Base-by-base conservation (phyloP, 2,329 filamentous ascomycete genomes). In the Orbilia javanica region DNA sequence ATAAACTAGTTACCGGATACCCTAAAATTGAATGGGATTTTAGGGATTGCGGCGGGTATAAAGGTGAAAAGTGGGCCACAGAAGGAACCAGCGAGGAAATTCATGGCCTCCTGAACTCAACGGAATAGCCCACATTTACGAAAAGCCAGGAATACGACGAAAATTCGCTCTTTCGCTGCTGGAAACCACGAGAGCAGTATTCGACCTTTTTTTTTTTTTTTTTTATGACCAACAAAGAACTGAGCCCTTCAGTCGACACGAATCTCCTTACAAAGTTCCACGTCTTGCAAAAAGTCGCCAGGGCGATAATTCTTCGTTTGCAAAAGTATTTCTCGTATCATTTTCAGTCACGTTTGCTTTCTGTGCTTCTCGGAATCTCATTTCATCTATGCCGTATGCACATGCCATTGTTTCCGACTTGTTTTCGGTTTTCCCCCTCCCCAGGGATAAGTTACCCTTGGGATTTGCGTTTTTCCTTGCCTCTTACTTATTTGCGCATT, bases 31-130 rank as follows among this genome's bases (percentile, higher is more conserved):
- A 77, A 44, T 77, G 81, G 25, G 80, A 81, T 57, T 81, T 81
- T 36, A 77, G 80, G 42, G 80, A 80, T 60, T 81, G 81, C 25
- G 81, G 81, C 3, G 81, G 81, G 55, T 79, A 80, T 44, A 81
- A 81, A 50, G 80, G 76, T 25, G 80, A 71, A 36, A 78, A 64
- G n/a, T 78, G 74, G 74, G 74, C 74, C 25, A 44, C 46, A 22
- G 50, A 72, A 18, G 74, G 74, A n/a, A 68, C 67, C 7, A 72
- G 67, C 39, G 67, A 67, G 25, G 60, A 78, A n/a, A 72, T 78
- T 8, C 8, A 57, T 22, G 52, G 39, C 6, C 62, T 78, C 10
- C 34, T 78, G 39, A 66, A 50, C 25, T 27, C 55, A n/a, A 50
- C 46, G 1, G 74, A 72, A 18, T 70, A 65, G 57, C 25, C 27